A percentile compares a stretch with the other conserved stretches of the same genome.
Conservation (phyloP, 176 grass and related monocot species). For the Cenchrus fungigraminus region DNA sequence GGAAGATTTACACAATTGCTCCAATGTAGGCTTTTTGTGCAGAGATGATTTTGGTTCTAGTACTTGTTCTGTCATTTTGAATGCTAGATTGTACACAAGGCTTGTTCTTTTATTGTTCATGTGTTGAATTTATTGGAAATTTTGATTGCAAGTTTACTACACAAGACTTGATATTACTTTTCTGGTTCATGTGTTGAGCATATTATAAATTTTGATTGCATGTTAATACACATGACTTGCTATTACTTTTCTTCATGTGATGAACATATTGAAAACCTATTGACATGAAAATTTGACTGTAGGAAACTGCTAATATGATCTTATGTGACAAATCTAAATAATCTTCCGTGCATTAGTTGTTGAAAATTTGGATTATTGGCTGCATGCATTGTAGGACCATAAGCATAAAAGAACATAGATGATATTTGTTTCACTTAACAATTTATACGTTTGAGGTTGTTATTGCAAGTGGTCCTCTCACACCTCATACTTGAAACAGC, state of each 20-base stretch:
- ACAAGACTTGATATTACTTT: neutral
- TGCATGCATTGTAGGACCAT: neutral
- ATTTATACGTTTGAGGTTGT: neutral
- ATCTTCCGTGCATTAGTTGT: neutral
- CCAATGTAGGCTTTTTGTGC: neutral
- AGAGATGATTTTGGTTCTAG: neutral
- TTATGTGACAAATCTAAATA: neutral
- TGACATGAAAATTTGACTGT: neutral
- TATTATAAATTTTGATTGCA: neutral
- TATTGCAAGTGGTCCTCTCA: neutral
- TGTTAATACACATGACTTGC: neutral
- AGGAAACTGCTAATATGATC: neutral
- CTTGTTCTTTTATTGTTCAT: neutral
- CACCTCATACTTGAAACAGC: neutral
- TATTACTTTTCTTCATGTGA: neutral
- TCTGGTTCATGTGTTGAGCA: neutral
- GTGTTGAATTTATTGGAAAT: neutral
- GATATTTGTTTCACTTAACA: neutral
- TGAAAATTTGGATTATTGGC: neutral
- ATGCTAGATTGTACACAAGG: neutral
- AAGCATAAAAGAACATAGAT: neutral
- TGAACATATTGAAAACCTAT: neutral
- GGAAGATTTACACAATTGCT: neutral
- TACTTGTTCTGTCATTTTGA: neutral
- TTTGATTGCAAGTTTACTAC: neutral